These are phyloP conservation scores for Fusarium foetens DNA, from an alignment of 2,329 filamentous ascomycete species.

Conservation along the genomic window DNA sequence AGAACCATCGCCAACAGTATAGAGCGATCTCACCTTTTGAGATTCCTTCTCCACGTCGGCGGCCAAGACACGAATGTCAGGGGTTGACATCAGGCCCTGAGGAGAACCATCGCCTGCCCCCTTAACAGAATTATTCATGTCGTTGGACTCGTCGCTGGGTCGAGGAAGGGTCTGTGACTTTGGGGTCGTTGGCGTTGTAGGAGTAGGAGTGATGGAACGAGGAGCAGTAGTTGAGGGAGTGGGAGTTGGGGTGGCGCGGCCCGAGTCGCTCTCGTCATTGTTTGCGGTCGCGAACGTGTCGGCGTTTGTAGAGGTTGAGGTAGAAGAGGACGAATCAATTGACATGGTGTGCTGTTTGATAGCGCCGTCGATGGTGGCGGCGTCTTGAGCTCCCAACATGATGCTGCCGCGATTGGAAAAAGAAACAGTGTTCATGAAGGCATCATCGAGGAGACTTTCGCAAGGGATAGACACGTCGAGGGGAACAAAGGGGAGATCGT, in stretches of 20 bases:
- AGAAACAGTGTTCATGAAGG: slow-evolving; percentile 64
- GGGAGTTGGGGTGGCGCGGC: slow-evolving; percentile 34
- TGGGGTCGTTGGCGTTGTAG: slow-evolving; percentile 39
- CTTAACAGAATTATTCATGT: slow-evolving; percentile 35
- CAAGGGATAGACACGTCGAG: slow-evolving; percentile 67
- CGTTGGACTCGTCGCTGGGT: slow-evolving; percentile 40
- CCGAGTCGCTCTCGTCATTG: slow-evolving; percentile 35
- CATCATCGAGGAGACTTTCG: slow-evolving; percentile 66
- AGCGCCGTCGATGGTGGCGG: slow-evolving; percentile 36
- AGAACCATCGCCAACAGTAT: slow-evolving; percentile 65
- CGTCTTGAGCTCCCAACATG: slow-evolving; percentile 64
- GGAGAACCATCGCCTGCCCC: slow-evolving; percentile 23
- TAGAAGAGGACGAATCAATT: slow-evolving; percentile 15
- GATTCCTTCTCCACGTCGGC: slow-evolving; percentile 70
- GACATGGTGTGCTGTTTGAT: slow-evolving; percentile 24
- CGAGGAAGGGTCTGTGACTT: slow-evolving; percentile 36
- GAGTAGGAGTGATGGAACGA: slow-evolving; percentile 22
- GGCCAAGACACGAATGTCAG: slow-evolving; percentile 64
- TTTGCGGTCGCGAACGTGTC: slow-evolving; percentile 22
- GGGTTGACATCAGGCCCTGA: slow-evolving; percentile 45
- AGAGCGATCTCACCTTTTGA: slow-evolving; percentile 75
- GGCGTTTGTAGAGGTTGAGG: slow-evolving; percentile 3
- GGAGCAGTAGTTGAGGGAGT: slow-evolving; percentile 25
- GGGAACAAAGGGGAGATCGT: slow-evolving; percentile 57
- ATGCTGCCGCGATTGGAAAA: slow-evolving; percentile 73